Evolutionary conservation across 345 rosid species (phyloP).

Genomic region (Tarenaya hassleriana): DNA sequence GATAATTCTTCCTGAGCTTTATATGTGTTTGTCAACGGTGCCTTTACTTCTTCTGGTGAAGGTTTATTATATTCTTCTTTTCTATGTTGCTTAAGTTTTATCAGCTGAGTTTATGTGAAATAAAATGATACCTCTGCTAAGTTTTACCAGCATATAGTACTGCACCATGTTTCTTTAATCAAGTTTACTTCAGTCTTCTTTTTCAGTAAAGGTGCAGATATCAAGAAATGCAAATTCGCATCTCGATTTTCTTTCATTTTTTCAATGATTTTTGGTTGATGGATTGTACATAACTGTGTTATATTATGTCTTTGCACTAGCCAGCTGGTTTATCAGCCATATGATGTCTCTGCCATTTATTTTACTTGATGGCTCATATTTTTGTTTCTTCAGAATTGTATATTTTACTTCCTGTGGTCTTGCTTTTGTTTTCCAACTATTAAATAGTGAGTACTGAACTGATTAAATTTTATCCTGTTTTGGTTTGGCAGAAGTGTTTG

Average conservation of each 20-base stretch:
- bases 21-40: not conserved
- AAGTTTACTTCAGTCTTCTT: no score
- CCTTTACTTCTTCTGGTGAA: not conserved
- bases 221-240: no score
- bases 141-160: not conserved
- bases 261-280: no score
- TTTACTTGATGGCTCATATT: no score
- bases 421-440: slow-evolving; percentile 12
- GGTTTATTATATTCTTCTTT: not conserved
- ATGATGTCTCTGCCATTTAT: no score
- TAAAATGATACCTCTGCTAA: not conserved
- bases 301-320: no score
- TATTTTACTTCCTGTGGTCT: not conserved
- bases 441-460: slow-evolving; percentile 4
- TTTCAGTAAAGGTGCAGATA: no score
- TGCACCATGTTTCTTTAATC: not conserved
- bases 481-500: slow-evolving; percentile 82
- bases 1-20: not conserved
- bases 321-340: no score
- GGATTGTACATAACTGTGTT: no score
- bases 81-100: not conserved
- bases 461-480: slow-evolving; percentile 14
- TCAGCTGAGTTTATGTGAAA: not conserved
- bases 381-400: no score
- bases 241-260: no score